phyloP scores from a whole-genome alignment of 2,329 filamentous ascomycete species.

The Trichoderma atroviride region DNA sequence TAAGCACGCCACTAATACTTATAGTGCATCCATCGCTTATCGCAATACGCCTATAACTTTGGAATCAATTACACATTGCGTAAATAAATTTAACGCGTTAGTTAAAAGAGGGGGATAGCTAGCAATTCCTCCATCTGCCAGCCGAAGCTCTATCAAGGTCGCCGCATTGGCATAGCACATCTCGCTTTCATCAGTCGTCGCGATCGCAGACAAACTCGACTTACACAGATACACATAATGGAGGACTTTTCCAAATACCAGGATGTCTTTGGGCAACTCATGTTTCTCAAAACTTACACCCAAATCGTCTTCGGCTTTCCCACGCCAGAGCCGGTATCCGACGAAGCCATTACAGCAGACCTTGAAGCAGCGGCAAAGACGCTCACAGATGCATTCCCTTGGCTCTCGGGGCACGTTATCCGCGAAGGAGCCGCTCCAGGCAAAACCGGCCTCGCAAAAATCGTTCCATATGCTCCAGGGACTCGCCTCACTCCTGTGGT shows the following conservation, averaged over 20 bases:
- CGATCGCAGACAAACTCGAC: not conserved
- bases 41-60: not conserved
- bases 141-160: not conserved
- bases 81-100: not conserved
- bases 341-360: not conserved
- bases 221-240: not conserved
- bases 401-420: not conserved
- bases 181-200: not conserved
- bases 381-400: not conserved
- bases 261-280: not conserved
- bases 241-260: conserved; percentile 7
- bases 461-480: not conserved
- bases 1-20: not conserved
- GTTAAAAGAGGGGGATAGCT: not conserved
- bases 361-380: not conserved
- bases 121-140: too few species aligned
- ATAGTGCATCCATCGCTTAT: not conserved
- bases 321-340: not conserved
- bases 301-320: conserved; percentile 2
- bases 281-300: conserved; percentile 3
- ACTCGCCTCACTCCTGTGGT: not conserved
- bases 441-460: not conserved
- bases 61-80: not conserved
- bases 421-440: not conserved
- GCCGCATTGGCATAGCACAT: not conserved